Evolutionary conservation across 768 basidiomycete species (phyloP), one percentile per base, ranked within the genome.

Genomic region (Suillus clintonianus): DNA sequence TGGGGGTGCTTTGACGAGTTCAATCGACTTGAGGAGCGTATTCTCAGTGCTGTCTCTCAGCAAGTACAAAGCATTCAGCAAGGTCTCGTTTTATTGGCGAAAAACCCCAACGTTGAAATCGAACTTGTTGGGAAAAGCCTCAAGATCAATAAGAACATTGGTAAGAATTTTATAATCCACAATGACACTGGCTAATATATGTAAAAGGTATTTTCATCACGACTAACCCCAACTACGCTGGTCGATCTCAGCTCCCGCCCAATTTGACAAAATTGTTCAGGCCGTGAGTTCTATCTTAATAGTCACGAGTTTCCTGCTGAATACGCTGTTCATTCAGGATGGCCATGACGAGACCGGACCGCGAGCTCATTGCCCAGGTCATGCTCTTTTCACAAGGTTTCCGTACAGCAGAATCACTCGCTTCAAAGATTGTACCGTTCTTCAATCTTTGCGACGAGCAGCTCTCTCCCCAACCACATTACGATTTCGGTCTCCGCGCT

Each of bases 321-420:
- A 70, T 41, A 27, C 66, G 6, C 45, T 37, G 56, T 59, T 10
- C 57, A 36, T 66, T 41, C 24, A 97, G 95, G 64, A 98, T 99
- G 92, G 95, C 97, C 41, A 99, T 99, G 97, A 97, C 97, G 8
- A 89, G 94, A 58, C 97, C 97, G 30, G 97, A 99, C 76, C 89
- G 95, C 64, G 97, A 99, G 75, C 89, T 99, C 55, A 99, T 99
- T 71, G 97, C 97, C 4, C 97, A 99, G 79, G 97, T 99, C 74
- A 95, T 99, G 93, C 81, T 99, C 53, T 99, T 99, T 82, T 99
- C 97, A 22, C 97, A 99, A 81, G 97, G 97, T 65, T 99, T 99
- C 87, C 89, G 97, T 43, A 95, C 95, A 14, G 97, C 97, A 8
- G 97, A 99, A 77, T 91, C 88, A 0, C 85, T 99, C n/a, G 97